Evolutionary conservation across 495 filamentous ascomycete species (phyloP).

Genomic region (Aspergillus sclerotiicarbonarius): DNA sequence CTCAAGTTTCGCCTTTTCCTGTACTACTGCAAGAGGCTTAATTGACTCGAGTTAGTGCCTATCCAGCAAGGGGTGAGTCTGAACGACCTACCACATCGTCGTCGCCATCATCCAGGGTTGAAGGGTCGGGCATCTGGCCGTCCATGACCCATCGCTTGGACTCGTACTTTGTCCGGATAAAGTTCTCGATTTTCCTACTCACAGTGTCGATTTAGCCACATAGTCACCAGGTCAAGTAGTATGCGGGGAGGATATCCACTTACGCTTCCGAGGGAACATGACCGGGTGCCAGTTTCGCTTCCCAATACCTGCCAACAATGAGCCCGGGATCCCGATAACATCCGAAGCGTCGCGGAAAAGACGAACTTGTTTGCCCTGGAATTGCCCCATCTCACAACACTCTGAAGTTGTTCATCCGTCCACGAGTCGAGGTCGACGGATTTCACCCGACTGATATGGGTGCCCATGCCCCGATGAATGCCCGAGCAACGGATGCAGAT

Average conservation of each 20-base stretch:
- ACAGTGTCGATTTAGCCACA: slow-evolving; percentile 9
- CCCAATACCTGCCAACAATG: slow-evolving; percentile 70
- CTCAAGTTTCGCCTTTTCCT: slow-evolving; percentile 70
- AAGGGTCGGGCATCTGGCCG: slow-evolving; percentile 85
- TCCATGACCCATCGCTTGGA: slow-evolving; percentile 99
- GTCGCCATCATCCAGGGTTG: slow-evolving; percentile 75
- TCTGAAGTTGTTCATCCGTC: slow-evolving; percentile 97
- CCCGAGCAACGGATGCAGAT: slow-evolving; percentile 97
- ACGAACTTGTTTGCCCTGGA: slow-evolving; percentile 84
- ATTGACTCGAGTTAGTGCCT: slow-evolving; percentile 19
- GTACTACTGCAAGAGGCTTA: slow-evolving; percentile 70
- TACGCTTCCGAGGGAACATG: slow-evolving; percentile 95
- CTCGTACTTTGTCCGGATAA: slow-evolving; percentile 98
- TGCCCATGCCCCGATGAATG: slow-evolving; percentile 97
- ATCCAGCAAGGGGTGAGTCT: neutral
- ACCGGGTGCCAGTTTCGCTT: slow-evolving; percentile 84
- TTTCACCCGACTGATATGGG: slow-evolving; percentile 96
- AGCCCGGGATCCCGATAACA: slow-evolving; percentile 17
- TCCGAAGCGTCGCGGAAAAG: neutral
- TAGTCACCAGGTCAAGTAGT: neutral
- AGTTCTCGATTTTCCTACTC: slow-evolving; percentile 91
- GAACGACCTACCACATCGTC: slow-evolving; percentile 69
- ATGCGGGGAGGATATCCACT: slow-evolving; percentile 27
- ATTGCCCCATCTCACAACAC: slow-evolving; percentile 92
- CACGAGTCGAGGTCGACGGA: slow-evolving; percentile 96